phyloP scores from a whole-genome alignment of 495 filamentous ascomycete genomes.

The Penicillium taxi region DNA sequence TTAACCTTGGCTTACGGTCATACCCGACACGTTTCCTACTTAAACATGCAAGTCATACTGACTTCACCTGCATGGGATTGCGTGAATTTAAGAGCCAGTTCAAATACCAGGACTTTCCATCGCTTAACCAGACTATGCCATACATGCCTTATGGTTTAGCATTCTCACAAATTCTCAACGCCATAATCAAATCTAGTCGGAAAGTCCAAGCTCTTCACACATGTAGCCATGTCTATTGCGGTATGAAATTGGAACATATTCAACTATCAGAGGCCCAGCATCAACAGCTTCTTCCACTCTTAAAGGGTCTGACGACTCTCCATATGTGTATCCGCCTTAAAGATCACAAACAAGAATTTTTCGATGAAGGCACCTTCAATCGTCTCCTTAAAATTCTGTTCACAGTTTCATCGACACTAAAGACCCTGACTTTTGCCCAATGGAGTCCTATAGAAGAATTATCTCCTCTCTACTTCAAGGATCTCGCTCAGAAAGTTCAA shows the following conservation, averaged over 20 bases:
- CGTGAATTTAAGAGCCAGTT: slow-evolving; percentile 4
- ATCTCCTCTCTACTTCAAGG: slow-evolving; percentile 3
- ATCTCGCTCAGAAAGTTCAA: slow-evolving; percentile 3
- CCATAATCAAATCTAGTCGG: slow-evolving; percentile 2
- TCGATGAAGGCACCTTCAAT: slow-evolving; percentile 1
- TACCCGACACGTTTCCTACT: neutral
- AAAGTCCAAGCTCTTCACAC: slow-evolving; percentile 1
- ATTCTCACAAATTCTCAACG: slow-evolving; percentile 2
- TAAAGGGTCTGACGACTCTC: slow-evolving; percentile 1
- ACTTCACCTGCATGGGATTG: slow-evolving; percentile 2
- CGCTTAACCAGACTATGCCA: neutral
- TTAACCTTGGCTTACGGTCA: neutral
- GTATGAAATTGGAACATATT: neutral
- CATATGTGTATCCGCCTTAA: slow-evolving; percentile 4
- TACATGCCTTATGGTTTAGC: neutral
- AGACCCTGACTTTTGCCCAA: slow-evolving; percentile 2
- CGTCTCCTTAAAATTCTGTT: slow-evolving; percentile 1
- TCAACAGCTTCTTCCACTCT: slow-evolving; percentile 1
- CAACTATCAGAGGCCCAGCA: slow-evolving; percentile 3
- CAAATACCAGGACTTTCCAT: neutral
- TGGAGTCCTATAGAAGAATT: slow-evolving; percentile 5
- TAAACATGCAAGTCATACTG: neutral
- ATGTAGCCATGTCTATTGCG: slow-evolving; percentile 1
- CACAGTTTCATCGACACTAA: slow-evolving; percentile 1
- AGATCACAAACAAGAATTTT: neutral